A percentile compares a stretch with the other conserved stretches of the same genome.
Conservation (phyloP, 106 monocot genomes). For the Iris macrosiphon region DNA sequence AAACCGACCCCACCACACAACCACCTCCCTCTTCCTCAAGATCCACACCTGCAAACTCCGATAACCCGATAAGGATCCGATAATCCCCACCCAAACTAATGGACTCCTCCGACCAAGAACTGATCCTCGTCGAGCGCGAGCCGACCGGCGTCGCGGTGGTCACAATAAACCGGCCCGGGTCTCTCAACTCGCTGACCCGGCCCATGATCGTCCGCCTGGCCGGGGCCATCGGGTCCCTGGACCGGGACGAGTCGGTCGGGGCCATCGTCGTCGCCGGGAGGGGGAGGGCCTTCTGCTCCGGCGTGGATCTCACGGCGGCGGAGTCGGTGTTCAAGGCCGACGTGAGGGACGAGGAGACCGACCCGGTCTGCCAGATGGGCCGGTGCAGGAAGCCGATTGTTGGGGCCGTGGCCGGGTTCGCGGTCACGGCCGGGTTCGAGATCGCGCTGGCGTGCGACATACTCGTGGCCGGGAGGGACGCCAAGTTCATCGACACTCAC, state of each 20-base stretch:
- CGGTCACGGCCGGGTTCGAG: slow-evolving; percentile 94
- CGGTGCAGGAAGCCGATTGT: slow-evolving; percentile 82
- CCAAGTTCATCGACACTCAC: slow-evolving; percentile 89
- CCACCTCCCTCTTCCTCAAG: no score
- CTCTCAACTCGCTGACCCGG: slow-evolving; percentile 85
- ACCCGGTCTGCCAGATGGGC: slow-evolving; percentile 76
- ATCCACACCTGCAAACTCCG: no score
- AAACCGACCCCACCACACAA: no score
- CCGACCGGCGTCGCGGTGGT: slow-evolving; percentile 50
- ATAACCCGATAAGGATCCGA: no score
- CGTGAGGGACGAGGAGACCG: slow-evolving; percentile 52
- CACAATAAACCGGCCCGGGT: slow-evolving; percentile 77
- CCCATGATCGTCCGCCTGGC: slow-evolving; percentile 75
- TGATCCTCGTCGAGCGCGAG: slow-evolving; percentile 41
- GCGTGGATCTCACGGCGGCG: slow-evolving; percentile 89
- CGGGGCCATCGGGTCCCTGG: slow-evolving; percentile 40
- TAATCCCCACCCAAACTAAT: no score
- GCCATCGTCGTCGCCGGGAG: slow-evolving; percentile 68
- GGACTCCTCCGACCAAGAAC: slow-evolving; percentile 15
- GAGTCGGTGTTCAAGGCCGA: slow-evolving; percentile 95
- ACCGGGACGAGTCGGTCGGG: slow-evolving; percentile 49
- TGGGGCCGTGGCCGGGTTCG: slow-evolving; percentile 73
- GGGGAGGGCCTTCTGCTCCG: slow-evolving; percentile 94
- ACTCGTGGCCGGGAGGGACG: slow-evolving; percentile 65
- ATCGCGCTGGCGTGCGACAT: slow-evolving; percentile 89